Percentiles rank a stretch among this genome's conserved stretches.
Evolutionary conservation across 306 rosid species (phyloP).

Genomic region (Vigna trinervia): DNA sequence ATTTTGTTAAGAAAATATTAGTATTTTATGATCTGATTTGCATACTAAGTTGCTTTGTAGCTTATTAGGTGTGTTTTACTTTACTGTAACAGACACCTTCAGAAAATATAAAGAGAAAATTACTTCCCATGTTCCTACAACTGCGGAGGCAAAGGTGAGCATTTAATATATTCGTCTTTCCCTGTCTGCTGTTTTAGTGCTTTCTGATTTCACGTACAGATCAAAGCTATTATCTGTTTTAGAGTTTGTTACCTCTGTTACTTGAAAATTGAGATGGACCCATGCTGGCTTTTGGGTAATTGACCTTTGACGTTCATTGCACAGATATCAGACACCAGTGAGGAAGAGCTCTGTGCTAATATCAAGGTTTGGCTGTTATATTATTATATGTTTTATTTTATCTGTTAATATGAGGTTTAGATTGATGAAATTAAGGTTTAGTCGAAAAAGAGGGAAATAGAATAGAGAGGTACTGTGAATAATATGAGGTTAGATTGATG

Average conservation of each 20-base stretch:
- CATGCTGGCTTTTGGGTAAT: constrained; percentile 23
- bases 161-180: constrained; percentile 18
- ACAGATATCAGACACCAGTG: constrained; percentile 62
- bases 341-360: constrained; percentile 72
- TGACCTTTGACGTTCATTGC: constrained; percentile 37
- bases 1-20: neutral
- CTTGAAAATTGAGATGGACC: constrained; percentile 8
- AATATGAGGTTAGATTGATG: constrained; percentile 25
- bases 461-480: neutral
- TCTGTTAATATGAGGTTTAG: neutral
- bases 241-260: constrained; percentile 23
- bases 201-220: constrained; percentile 11
- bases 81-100: constrained; percentile 67
- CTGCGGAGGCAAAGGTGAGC: constrained; percentile 67
- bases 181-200: constrained; percentile 14
- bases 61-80: constrained; percentile 11
- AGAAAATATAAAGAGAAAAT: constrained; percentile 82
- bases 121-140: constrained; percentile 61
- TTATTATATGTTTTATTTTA: neutral
- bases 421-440: constrained; percentile 13
- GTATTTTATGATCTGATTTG: neutral
- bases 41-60: constrained; percentile 14
- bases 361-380: constrained; percentile 66
- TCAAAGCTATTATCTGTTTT: neutral
- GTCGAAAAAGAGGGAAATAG: constrained; percentile 5